A percentile compares a stretch with the other conserved stretches of the same genome.
phyloP scores from a whole-genome alignment of 2,329 filamentous ascomycete genomes.

The Teratosphaeria viscida region DNA sequence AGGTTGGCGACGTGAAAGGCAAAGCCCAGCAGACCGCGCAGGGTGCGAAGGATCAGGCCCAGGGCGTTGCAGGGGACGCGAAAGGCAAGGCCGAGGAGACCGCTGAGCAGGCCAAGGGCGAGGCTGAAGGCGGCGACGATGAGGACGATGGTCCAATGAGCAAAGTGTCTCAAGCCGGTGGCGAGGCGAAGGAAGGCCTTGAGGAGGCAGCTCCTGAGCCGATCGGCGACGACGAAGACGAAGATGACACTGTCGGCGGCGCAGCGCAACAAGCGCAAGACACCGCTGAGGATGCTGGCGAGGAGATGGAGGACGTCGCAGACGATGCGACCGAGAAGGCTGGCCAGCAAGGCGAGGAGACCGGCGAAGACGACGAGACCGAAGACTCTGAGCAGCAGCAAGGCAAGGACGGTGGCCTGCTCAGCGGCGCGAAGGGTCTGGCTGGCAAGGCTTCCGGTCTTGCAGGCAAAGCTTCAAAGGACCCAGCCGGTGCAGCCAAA shows the following conservation, averaged over 20 bases:
- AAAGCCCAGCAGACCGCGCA: slow-evolving; percentile 22
- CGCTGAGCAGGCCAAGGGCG: slow-evolving; percentile 14
- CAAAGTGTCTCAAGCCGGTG: slow-evolving; percentile 38
- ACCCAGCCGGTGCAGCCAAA: slow-evolving; percentile 15
- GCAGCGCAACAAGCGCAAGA: slow-evolving; percentile 35
- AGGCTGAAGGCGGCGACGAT: slow-evolving; percentile 27
- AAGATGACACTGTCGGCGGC: slow-evolving; percentile 27
- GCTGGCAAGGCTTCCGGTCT: slow-evolving; percentile 38
- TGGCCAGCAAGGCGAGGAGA: slow-evolving; percentile 24
- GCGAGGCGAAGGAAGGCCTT: slow-evolving; percentile 34
- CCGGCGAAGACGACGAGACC: slow-evolving; percentile 17
- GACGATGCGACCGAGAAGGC: slow-evolving; percentile 37
- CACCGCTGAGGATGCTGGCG: slow-evolving; percentile 30
- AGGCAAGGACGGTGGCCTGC: slow-evolving; percentile 27
- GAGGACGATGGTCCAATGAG: slow-evolving; percentile 28
- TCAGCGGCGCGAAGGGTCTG: slow-evolving; percentile 36
- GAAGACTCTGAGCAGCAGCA: slow-evolving; percentile 2
- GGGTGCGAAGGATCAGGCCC: slow-evolving; percentile 12
- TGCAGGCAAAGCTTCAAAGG: slow-evolving; percentile 32
- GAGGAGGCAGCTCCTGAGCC: slow-evolving; percentile 38
- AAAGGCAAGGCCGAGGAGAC: slow-evolving; percentile 26
- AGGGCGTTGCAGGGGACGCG: slow-evolving; percentile 20
- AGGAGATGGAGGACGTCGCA: slow-evolving; percentile 24
- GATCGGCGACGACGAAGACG: slow-evolving; percentile 32
- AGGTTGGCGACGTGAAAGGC: slow-evolving; percentile 20